These are phyloP conservation scores for Anaeromyces robustus DNA, from an alignment of 192 early-diverging fungal genomes.

Conservation along the genomic window DNA sequence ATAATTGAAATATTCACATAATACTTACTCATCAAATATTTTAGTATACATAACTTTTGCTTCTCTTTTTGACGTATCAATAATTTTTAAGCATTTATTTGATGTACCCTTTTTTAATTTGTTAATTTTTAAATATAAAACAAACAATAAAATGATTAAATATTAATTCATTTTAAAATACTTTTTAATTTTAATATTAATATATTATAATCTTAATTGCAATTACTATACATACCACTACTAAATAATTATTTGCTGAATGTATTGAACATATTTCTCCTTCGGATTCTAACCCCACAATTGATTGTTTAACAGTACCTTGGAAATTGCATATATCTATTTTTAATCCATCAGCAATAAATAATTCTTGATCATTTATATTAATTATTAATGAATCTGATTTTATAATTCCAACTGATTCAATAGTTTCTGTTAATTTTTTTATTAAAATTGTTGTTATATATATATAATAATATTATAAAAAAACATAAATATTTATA, in stretches of 20 bases:
- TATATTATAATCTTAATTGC: too few species aligned
- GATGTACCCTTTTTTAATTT: not conserved
- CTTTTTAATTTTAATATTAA: too few species aligned
- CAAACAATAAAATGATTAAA: too few species aligned
- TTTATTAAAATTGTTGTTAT: not conserved
- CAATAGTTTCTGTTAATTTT: not conserved
- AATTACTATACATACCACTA: too few species aligned
- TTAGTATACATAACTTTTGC: not conserved
- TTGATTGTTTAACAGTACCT: not conserved
- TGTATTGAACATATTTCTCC: not conserved
- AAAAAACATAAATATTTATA: too few species aligned
- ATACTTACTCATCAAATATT: not conserved
- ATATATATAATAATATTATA: not conserved
- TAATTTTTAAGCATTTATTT: not conserved
- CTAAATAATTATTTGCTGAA: not conserved
- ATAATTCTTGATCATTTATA: not conserved
- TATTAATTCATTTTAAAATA: too few species aligned
- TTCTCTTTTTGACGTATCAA: not conserved
- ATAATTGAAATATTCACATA: not conserved
- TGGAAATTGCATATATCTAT: not conserved
- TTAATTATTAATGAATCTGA: not conserved
- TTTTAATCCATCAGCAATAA: not conserved
- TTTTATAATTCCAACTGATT: not conserved
- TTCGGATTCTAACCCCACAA: not conserved
- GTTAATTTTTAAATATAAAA: too few species aligned